These are phyloP conservation scores for Stephania japonica DNA, from an alignment of 164 flowering plant genomes.

Conservation along the genomic window DNA sequence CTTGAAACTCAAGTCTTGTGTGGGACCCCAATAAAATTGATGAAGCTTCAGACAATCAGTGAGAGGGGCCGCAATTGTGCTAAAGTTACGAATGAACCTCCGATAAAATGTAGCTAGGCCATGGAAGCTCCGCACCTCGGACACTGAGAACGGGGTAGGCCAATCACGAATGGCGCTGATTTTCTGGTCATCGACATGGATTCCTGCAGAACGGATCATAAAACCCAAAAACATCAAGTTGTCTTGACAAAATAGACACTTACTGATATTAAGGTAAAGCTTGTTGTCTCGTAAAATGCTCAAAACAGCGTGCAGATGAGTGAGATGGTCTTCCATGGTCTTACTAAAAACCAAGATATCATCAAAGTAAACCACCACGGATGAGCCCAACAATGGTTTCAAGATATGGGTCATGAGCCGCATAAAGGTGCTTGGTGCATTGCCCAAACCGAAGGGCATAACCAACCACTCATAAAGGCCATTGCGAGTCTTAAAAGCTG, in stretches of 20 bases:
- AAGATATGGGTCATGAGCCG: neutral
- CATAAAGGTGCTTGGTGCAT: neutral
- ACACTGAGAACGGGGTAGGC: neutral
- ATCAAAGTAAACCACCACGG: neutral
- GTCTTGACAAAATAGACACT: neutral
- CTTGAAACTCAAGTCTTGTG: too few relatives aligned
- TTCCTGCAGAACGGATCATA: neutral
- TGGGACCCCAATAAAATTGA: too few relatives aligned
- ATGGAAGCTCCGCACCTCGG: neutral
- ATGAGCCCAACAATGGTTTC: neutral
- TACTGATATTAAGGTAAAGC: neutral
- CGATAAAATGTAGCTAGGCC: neutral
- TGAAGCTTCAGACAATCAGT: too few relatives aligned
- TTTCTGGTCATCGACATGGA: neutral
- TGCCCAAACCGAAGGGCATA: neutral
- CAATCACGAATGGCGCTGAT: constrained; percentile 2
- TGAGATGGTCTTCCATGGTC: neutral
- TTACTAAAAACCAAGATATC: neutral
- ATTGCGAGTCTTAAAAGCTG: neutral
- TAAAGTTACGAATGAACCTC: too few relatives aligned
- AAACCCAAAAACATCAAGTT: neutral
- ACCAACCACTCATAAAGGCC: constrained; percentile 5
- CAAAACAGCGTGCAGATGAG: neutral
- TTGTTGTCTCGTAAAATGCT: neutral
- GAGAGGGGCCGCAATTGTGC: too few relatives aligned